Conservation (phyloP, 352 stramenopile species). For the Blastocystis sp. region DNA sequence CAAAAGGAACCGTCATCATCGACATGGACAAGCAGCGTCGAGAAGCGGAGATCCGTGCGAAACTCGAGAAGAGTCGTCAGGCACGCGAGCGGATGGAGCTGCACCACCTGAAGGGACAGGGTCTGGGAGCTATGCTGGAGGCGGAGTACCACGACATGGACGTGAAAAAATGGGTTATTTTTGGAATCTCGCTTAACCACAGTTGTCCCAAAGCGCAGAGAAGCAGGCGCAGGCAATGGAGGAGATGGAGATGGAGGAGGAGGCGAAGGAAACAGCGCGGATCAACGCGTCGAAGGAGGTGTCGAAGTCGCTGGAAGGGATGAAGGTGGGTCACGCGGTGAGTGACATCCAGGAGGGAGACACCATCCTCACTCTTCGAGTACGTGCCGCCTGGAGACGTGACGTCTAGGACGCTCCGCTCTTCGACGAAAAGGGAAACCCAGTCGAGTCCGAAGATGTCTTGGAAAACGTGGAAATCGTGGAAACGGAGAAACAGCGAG, state of each 20-base stretch:
- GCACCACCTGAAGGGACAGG: constrained; percentile 15
- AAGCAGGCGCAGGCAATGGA: constrained; percentile 50
- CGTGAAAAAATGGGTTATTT: constrained; percentile 43
- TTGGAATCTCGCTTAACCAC: background rate
- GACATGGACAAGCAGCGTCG: background rate
- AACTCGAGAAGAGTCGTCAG: constrained; percentile 16
- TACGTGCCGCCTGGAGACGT: background rate
- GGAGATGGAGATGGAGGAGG: background rate
- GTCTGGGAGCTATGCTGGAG: constrained; percentile 10
- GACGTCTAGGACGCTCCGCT: constrained; percentile 46
- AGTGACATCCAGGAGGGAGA: constrained; percentile 59
- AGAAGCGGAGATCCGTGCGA: constrained; percentile 44
- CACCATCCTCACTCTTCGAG: constrained; percentile 44
- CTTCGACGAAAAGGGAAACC: constrained; percentile 43
- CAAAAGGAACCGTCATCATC: constrained; percentile 9
- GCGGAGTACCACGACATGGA: background rate
- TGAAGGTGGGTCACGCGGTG: constrained; percentile 61
- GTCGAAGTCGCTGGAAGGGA: background rate
- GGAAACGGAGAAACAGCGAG: background rate
- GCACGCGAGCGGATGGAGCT: background rate
- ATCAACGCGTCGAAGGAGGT: background rate
- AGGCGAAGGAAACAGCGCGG: background rate
- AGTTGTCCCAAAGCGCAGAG: constrained; percentile 18
- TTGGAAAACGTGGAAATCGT: background rate
- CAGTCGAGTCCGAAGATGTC: constrained; percentile 40